These are phyloP conservation scores for Xylaria castorea DNA, from an alignment of 495 filamentous ascomycete species.

Conservation along the genomic window DNA sequence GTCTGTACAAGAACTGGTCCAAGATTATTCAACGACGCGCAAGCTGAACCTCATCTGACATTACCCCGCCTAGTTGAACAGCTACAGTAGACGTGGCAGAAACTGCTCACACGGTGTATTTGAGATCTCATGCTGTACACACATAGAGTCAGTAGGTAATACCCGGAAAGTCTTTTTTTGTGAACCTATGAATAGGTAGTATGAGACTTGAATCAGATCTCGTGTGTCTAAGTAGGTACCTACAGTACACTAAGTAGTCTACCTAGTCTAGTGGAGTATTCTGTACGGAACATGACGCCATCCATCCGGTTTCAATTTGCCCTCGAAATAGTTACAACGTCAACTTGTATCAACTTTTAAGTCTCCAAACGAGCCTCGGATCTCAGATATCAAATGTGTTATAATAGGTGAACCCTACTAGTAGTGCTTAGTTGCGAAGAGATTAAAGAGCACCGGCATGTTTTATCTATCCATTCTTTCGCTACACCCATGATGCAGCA, in stretches of 20 bases:
- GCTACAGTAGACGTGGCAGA: neutral
- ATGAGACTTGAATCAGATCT: neutral
- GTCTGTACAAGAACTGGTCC: neutral
- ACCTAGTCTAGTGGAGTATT: neutral
- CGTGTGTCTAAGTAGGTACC: too few species aligned
- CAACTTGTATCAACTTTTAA: neutral
- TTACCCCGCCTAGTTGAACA: neutral
- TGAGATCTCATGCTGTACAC: neutral
- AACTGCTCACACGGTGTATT: neutral
- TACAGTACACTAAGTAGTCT: too few species aligned
- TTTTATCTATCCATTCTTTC: neutral
- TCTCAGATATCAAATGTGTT: neutral
- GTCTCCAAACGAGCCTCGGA: neutral
- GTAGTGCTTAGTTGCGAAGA: neutral
- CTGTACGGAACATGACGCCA: neutral
- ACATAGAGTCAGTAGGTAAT: neutral
- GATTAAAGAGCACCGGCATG: neutral
- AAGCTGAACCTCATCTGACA: constrained; percentile 1
- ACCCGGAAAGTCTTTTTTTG: neutral
- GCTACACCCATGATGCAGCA: neutral
- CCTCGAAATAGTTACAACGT: neutral
- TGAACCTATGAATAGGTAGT: neutral
- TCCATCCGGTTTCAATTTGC: neutral
- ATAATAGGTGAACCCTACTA: neutral
- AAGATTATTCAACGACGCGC: constrained; percentile 3